Base-by-base conservation (phyloP, 495 filamentous ascomycete species). In the Xylaria intraflava region DNA sequence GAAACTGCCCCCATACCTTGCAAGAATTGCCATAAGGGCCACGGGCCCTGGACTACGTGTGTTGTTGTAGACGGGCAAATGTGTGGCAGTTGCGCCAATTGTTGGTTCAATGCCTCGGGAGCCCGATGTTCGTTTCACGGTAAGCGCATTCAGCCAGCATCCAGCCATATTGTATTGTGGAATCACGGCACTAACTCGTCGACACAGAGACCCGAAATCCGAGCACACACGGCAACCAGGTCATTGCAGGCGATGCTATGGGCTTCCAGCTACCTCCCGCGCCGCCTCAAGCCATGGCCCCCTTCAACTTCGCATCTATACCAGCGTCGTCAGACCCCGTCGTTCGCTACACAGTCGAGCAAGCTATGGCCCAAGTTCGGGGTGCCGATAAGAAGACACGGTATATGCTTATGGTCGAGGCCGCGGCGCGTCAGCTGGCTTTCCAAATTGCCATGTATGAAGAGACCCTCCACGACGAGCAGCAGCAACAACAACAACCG, bases 21-120 rank as follows among this genome's bases (percentile, higher is more conserved):
- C 42, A 78, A 78, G 62, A 76, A 76, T 57, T 78, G 74, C 56
- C 73, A 75, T 58, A 78, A 78, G 52, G 74, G 74, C 17, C 73
- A 78, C 26, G 74, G 74, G 0, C 74, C 74, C 1, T 78, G 74
- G 74, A 72, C 62, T 1, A 67, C 58, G 14, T 78, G 74, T 51
- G 62, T 78, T 23, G 49, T 78, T 9, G 69, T 75, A 23, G 71
- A 76, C 23, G 74, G 74, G 7, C 73, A 78, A 58, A 75, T 78
- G 72, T 78, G 74, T 31, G 73, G 73, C 4, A 76, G 73, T 39
- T 78, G 74, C 44, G 71, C 74, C 35, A 78, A 78, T 50, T 78
- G 74, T 52, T 78, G 74, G 74, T 78, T 76, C 49, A 78, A 78
- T 29, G 74, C 74, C 6, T 74, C 71, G 14, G 74, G 74, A 12